Evolutionary conservation across 2,329 filamentous ascomycete genomes (phyloP).

Genomic region (Kalmusia sp.): DNA sequence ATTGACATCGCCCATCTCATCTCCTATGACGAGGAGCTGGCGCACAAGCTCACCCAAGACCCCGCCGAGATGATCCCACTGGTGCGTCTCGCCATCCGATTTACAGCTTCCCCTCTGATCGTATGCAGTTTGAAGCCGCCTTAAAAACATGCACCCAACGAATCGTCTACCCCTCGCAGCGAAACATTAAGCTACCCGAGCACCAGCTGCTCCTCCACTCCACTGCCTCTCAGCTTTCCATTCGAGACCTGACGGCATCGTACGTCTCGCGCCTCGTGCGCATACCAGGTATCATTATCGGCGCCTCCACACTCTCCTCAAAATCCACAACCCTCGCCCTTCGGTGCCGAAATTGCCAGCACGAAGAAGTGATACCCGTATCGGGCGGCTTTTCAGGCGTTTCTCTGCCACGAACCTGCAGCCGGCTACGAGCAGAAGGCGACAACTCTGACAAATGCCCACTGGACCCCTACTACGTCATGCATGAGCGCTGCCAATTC

Average conservation of each 20-base stretch:
- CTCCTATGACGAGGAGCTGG: constrained; percentile 93
- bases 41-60: constrained; percentile 86
- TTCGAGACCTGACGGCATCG: constrained; percentile 90
- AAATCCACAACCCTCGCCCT: constrained; percentile 89
- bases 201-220: constrained; percentile 97
- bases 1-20: constrained; percentile 95
- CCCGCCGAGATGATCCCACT: constrained; percentile 92
- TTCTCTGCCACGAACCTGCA: constrained; percentile 81
- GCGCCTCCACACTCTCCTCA: constrained; percentile 93
- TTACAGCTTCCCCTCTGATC: constrained; percentile 21
- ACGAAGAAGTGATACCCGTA: constrained; percentile 73
- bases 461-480: constrained; percentile 92
- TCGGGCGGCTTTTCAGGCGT: constrained; percentile 88
- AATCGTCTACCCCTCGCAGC: constrained; percentile 84
- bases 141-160: constrained; percentile 90
- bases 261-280: constrained; percentile 94
- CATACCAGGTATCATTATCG: constrained; percentile 97
- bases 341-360: constrained; percentile 85
- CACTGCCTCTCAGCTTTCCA: constrained; percentile 86
- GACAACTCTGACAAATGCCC: constrained; percentile 80
- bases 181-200: constrained; percentile 75
- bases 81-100: constrained; percentile 58
- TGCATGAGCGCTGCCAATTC: constrained; percentile 92
- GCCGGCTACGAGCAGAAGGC: constrained; percentile 66
- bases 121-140: constrained; percentile 81